These are phyloP conservation scores for Carpinus viminea DNA, from an alignment of 306 rosid genomes.

Conservation along the genomic window DNA sequence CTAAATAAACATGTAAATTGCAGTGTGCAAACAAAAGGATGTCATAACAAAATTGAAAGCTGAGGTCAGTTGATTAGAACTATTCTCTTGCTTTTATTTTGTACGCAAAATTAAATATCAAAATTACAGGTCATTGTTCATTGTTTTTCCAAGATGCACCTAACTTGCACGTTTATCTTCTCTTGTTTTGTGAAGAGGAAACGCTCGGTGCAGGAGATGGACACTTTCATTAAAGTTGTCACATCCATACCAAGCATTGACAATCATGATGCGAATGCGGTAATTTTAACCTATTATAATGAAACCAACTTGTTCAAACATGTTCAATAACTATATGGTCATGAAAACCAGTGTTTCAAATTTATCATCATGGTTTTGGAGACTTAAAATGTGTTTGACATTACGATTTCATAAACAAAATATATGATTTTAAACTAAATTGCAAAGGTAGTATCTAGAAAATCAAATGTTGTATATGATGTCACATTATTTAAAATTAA, in stretches of 20 bases:
- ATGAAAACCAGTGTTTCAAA: neutral
- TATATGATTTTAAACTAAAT: too few relatives aligned
- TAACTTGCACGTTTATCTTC: slow-evolving; percentile 12
- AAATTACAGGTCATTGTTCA: neutral
- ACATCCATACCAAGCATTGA: slow-evolving; percentile 78
- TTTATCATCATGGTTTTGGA: neutral
- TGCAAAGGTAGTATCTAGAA: neutral
- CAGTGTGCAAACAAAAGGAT: slow-evolving; percentile 81
- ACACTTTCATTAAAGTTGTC: slow-evolving; percentile 63
- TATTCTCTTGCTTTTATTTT: slow-evolving; percentile 6
- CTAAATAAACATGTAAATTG: slow-evolving; percentile 20
- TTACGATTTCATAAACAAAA: too few relatives aligned
- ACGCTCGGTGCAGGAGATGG: slow-evolving; percentile 70
- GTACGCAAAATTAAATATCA: neutral
- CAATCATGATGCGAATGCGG: slow-evolving; percentile 84
- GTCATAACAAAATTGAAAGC: slow-evolving; percentile 62
- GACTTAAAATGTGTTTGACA: too few relatives aligned
- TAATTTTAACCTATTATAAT: slow-evolving; percentile 32
- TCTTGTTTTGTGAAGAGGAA: slow-evolving; percentile 61
- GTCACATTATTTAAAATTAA: too few relatives aligned
- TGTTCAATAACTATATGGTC: neutral
- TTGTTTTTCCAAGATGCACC: slow-evolving; percentile 17
- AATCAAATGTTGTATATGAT: neutral
- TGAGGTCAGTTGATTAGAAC: slow-evolving; percentile 62
- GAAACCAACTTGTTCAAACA: slow-evolving; percentile 8